Base-by-base conservation (phyloP, 2,329 filamentous ascomycete species). In the Paecilomyces formosus region DNA sequence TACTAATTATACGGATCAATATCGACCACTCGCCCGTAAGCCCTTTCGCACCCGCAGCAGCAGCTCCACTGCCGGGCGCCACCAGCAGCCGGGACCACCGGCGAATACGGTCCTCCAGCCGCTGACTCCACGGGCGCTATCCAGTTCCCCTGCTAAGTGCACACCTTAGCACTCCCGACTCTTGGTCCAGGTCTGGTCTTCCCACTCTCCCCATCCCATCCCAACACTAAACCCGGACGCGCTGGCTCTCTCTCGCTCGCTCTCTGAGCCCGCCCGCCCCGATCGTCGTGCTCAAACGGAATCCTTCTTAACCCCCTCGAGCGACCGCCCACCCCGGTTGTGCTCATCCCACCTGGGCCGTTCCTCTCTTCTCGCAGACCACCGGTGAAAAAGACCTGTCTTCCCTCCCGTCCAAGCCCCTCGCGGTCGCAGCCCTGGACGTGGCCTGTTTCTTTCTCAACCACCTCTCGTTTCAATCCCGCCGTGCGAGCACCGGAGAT, bases 401-500 rank as follows among this genome's bases (percentile, higher is more conserved):
- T 52, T 52, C 15, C 50, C 50, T 52, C 50, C n/a, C 21, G 22
- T 24, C 50, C 30, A 31, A 24, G 26, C 22, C 50, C 50, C 26
- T 52, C 50, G 21, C 50, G 13, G 50, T 52, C 50, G 50, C 50
- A 53, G 54, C 52, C 53, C 33, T 35, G 22, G 54, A 30, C 9
- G n/a, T 45, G 28, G 21, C 53, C 30, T 52, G 28, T 53, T 57
- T 55, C 45, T 55, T 56, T 55, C 55, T 53, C 28, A 62, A 31
- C 56, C 53, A 58, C 55, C 33, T 53, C 18, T 39, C n/a, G 31
- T 56, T 58, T 51, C 24, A 35, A 56, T 69, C 70, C 71, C 72
- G 70, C 70, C 70, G 70, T 69, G 68, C 68, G 70, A 69, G 65
- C 62, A 24, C 54, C 15, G 28, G 31, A 66, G 57, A 31, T 33